Conservation (phyloP, 129 eudicot species). For the Flaveria brownii region DNA sequence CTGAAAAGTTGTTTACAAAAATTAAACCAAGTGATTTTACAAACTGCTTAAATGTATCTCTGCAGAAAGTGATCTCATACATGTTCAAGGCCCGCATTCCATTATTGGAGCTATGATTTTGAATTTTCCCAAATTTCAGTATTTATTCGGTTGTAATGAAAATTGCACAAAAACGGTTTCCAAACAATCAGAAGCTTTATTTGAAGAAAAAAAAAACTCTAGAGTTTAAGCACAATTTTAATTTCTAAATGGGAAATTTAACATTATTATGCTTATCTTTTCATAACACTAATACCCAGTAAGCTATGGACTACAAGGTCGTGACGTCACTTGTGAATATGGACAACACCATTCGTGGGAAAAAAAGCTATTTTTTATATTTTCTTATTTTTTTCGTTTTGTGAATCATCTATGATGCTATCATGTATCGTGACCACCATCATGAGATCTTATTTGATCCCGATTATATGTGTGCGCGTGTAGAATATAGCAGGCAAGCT, state of each 20-base stretch:
- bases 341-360: background rate
- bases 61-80: background rate
- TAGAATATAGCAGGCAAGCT: slow-evolving; percentile 10
- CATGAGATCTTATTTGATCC: background rate
- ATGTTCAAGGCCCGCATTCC: background rate
- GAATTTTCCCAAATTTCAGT: background rate
- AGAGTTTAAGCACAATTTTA: background rate
- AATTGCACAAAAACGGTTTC: background rate
- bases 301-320: background rate
- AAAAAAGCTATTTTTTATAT: too few relatives aligned
- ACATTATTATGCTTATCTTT: too few relatives aligned
- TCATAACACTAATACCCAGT: too few relatives aligned
- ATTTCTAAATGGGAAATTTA: background rate
- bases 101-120: background rate
- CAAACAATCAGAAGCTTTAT: background rate
- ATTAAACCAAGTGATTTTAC: slow-evolving; percentile 13
- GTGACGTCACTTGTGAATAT: background rate
- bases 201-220: background rate
- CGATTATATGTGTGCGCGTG: background rate
- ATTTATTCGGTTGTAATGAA: background rate
- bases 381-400: background rate
- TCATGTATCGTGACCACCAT: background rate
- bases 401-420: background rate
- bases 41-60: slow-evolving; percentile 7
- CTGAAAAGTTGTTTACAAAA: slow-evolving; percentile 29